Evolutionary conservation across 331 rosid species (phyloP).

Genomic region (Ulmus americana): DNA sequence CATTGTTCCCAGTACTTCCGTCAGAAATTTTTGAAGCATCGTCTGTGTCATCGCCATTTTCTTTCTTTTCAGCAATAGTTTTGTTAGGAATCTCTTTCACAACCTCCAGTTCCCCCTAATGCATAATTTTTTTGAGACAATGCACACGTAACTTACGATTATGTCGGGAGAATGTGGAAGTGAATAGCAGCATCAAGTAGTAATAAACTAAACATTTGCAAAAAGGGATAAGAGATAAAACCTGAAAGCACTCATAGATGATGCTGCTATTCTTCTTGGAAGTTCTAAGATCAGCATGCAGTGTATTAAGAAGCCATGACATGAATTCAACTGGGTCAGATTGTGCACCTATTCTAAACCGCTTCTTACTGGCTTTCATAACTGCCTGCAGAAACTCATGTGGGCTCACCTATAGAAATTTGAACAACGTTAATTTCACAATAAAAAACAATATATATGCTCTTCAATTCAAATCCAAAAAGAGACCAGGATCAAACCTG

Average conservation of each 20-base stretch:
- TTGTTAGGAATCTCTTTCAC: slow-evolving; percentile 72
- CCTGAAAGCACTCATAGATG: slow-evolving; percentile 88
- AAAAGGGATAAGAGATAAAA: slow-evolving; percentile 22
- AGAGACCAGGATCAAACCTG: slow-evolving; percentile 31
- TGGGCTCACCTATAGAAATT: slow-evolving; percentile 73
- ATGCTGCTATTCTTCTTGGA: slow-evolving; percentile 81
- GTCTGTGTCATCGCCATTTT: slow-evolving; percentile 39
- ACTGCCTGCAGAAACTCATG: slow-evolving; percentile 95
- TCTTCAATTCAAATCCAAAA: not conserved
- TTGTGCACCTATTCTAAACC: slow-evolving; percentile 78
- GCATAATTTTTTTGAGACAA: slow-evolving; percentile 18
- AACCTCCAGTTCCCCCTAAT: slow-evolving; percentile 93
- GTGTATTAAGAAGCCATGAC: slow-evolving; percentile 92
- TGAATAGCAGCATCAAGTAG: not conserved
- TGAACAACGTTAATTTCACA: slow-evolving; percentile 15
- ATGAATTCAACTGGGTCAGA: slow-evolving; percentile 96
- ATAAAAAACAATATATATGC: slow-evolving; percentile 4
- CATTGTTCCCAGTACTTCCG: slow-evolving; percentile 41
- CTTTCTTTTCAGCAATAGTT: slow-evolving; percentile 50
- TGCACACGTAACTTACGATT: slow-evolving; percentile 9
- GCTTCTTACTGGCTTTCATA: slow-evolving; percentile 92
- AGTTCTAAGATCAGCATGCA: slow-evolving; percentile 66
- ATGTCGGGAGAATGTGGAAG: not conserved
- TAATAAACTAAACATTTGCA: slow-evolving; percentile 4
- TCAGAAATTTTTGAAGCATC: slow-evolving; percentile 33